These are phyloP conservation scores for Arachis hypogaea DNA, from an alignment of 306 rosid species.

Conservation along the genomic window DNA sequence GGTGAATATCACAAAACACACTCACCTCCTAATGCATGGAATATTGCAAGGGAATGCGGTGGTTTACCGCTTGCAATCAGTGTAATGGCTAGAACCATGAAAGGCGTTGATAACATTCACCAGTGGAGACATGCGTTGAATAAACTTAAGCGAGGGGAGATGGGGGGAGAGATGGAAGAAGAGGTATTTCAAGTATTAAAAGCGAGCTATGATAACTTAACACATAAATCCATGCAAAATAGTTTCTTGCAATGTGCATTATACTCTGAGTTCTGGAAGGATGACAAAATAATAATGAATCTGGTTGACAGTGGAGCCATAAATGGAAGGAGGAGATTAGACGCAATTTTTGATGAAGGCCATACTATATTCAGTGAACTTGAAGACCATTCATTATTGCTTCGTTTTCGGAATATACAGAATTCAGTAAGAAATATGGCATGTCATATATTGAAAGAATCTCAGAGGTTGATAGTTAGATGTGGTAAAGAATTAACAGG, in stretches of 20 bases:
- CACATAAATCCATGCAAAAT: not conserved
- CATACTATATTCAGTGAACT: not conserved
- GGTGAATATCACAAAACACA: not conserved
- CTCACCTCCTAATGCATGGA: no score
- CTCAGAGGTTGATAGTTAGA: not conserved
- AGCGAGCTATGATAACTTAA: conserved; percentile 5
- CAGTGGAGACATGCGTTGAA: conserved; percentile 12
- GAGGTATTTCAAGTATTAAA: conserved; percentile 6
- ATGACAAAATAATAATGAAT: not conserved
- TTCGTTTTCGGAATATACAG: no score
- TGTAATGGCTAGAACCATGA: conserved; percentile 29
- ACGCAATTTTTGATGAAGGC: conserved; percentile 4
- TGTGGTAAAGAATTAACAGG: not conserved
- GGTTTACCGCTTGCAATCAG: conserved; percentile 36
- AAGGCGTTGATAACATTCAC: not conserved
- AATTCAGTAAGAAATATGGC: conserved; percentile 9
- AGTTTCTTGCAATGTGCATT: conserved; percentile 37
- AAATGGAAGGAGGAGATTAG: not conserved
- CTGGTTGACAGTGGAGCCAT: conserved; percentile 9
- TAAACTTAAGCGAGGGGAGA: not conserved
- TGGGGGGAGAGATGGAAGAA: conserved; percentile 14
- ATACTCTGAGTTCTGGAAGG: not conserved
- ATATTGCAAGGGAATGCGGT: not conserved
- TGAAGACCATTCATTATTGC: not conserved
- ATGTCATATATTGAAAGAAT: no score